Conservation (phyloP, 305 asterid species). For the Fraxinus albicans region DNA sequence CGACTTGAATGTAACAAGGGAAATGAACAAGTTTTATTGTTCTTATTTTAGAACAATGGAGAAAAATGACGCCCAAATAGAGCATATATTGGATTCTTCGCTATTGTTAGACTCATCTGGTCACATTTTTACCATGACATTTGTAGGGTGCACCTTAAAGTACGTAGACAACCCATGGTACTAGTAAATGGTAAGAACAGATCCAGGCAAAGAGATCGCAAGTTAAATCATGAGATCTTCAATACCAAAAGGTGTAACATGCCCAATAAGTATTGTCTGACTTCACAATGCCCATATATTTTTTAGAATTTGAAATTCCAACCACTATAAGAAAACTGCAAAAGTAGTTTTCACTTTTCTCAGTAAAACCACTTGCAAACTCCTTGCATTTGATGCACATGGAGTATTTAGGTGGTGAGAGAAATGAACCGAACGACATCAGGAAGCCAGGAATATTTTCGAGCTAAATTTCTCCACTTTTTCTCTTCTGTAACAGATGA, state of each 20-base stretch:
- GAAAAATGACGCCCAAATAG: neutral
- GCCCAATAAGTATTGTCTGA: neutral
- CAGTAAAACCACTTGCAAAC: neutral
- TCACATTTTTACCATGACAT: neutral
- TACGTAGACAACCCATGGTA: neutral
- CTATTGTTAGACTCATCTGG: neutral
- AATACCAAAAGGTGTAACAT: neutral
- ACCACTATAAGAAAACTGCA: neutral
- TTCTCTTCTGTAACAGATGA: neutral
- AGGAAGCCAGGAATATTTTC: neutral
- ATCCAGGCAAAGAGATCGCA: neutral
- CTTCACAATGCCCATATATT: neutral
- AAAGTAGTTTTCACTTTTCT: neutral
- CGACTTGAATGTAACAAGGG: neutral
- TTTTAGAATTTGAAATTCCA: neutral
- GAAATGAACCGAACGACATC: neutral
- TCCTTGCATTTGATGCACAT: neutral
- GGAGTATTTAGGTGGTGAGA: neutral
- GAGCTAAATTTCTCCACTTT: neutral
- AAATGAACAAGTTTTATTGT: neutral
- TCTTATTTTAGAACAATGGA: neutral
- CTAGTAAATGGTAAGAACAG: neutral
- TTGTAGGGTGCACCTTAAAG: neutral
- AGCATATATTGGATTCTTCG: neutral
- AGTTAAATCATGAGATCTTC: neutral